These are phyloP conservation scores for Candida glaebosa DNA, from an alignment of 805 yeast genomes.

Conservation along the genomic window DNA sequence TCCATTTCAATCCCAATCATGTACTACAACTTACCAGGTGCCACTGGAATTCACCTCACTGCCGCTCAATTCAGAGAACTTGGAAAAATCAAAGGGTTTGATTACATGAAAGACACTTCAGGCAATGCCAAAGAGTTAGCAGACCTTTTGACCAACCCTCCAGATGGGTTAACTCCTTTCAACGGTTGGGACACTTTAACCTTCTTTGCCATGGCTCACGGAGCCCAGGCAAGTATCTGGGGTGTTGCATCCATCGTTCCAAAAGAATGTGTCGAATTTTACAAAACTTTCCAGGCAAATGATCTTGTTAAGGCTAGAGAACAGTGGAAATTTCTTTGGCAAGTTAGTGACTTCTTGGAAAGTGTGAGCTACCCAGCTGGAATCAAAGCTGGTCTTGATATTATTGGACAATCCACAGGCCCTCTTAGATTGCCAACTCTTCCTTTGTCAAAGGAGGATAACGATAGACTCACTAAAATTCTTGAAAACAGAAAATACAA, in stretches of 20 bases:
- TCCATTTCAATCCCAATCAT: slow-evolving; percentile 11
- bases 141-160: slow-evolving; percentile 12
- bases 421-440: slow-evolving; percentile 13
- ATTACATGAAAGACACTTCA: slow-evolving; percentile 12
- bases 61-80: slow-evolving; percentile 11
- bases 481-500: slow-evolving; percentile 11
- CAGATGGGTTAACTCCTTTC: slow-evolving; percentile 8
- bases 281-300: slow-evolving; percentile 9
- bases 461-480: slow-evolving; percentile 8
- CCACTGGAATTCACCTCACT: slow-evolving; percentile 12
- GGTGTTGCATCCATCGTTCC: slow-evolving; percentile 14
- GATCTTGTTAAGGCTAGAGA: slow-evolving; percentile 11
- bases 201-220: slow-evolving; percentile 12
- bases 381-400: slow-evolving; percentile 12
- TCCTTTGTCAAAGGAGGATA: slow-evolving; percentile 10
- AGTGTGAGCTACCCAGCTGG: slow-evolving; percentile 13
- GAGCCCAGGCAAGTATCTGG: slow-evolving; percentile 12
- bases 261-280: slow-evolving; percentile 12
- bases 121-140: slow-evolving; percentile 7
- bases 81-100: slow-evolving; percentile 12
- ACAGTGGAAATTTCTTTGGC: slow-evolving; percentile 14
- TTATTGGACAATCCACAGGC: slow-evolving; percentile 12
- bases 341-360: slow-evolving; percentile 12
- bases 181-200: slow-evolving; percentile 13
- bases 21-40: slow-evolving; percentile 14